Conservation (phyloP, 768 basidiomycete species). For the Mycena indigotica region DNA sequence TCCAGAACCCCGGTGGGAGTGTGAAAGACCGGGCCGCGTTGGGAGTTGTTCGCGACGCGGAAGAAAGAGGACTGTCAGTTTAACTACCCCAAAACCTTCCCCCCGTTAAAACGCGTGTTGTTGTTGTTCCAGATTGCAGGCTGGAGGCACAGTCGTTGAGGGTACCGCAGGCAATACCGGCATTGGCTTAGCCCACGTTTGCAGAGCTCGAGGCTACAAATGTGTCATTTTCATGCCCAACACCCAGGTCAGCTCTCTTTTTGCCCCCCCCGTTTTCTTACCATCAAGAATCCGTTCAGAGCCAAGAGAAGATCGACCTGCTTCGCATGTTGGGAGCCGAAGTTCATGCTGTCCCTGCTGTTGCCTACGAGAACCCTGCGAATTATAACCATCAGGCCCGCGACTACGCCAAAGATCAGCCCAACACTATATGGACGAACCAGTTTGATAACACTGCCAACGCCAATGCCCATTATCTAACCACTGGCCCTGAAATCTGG, state of each 20-base stretch:
- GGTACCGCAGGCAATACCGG: slow-evolving; percentile 99
- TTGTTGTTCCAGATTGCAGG: slow-evolving; percentile 69
- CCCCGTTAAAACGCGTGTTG: neutral
- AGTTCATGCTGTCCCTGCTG: slow-evolving; percentile 94
- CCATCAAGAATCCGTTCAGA: slow-evolving; percentile 45
- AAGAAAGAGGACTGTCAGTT: slow-evolving; percentile 76
- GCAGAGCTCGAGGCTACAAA: slow-evolving; percentile 88
- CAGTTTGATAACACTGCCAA: slow-evolving; percentile 98
- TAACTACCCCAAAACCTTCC: neutral
- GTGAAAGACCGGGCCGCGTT: slow-evolving; percentile 98
- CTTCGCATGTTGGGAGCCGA: slow-evolving; percentile 97
- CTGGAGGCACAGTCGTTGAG: slow-evolving; percentile 97
- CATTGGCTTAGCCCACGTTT: slow-evolving; percentile 94
- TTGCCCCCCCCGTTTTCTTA: neutral
- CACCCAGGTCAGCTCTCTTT: slow-evolving; percentile 61
- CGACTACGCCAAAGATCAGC: slow-evolving; percentile 71
- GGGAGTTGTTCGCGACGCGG: slow-evolving; percentile 84
- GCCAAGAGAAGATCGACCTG: slow-evolving; percentile 98
- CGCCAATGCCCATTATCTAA: slow-evolving; percentile 79
- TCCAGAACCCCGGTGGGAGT: slow-evolving; percentile 97
- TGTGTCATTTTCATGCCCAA: slow-evolving; percentile 99
- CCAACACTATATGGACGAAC: slow-evolving; percentile 94
- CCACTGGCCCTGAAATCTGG: slow-evolving; percentile 98
- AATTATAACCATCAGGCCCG: slow-evolving; percentile 99
- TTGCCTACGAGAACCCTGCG: slow-evolving; percentile 89